Conservation (phyloP, 805 yeast species). For the Grigorovia transvaalensis region DNA sequence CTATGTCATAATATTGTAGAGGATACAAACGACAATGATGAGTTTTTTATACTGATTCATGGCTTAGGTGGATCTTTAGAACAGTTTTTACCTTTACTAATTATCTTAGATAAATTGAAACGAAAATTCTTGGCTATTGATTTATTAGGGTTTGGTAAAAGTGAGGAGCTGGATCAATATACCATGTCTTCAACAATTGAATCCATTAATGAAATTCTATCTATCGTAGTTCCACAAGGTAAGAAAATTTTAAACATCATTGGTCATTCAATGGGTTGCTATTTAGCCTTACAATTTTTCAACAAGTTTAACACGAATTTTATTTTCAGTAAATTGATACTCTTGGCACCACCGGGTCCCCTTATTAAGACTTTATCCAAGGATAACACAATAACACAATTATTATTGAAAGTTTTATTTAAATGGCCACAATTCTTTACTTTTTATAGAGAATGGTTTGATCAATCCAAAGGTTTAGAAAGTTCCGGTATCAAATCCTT, state of each 20-base stretch:
- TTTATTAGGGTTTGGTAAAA: slow-evolving; percentile 79
- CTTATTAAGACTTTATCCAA: slow-evolving; percentile 11
- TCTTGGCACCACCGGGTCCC: slow-evolving; percentile 42
- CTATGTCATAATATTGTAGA: slow-evolving; percentile 17
- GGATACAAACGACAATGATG: background rate
- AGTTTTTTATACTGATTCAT: slow-evolving; percentile 56
- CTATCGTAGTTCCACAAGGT: background rate
- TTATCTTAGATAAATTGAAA: slow-evolving; percentile 48
- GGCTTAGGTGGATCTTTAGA: slow-evolving; percentile 87
- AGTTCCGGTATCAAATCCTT: slow-evolving; percentile 25
- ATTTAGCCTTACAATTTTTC: slow-evolving; percentile 39
- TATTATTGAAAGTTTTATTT: slow-evolving; percentile 8
- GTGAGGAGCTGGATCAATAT: slow-evolving; percentile 15
- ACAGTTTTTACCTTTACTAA: slow-evolving; percentile 67
- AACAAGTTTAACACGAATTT: slow-evolving; percentile 17
- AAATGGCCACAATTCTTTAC: slow-evolving; percentile 21
- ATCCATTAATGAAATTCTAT: slow-evolving; percentile 1
- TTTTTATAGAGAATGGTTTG: slow-evolving; percentile 21
- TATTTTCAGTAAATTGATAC: slow-evolving; percentile 23
- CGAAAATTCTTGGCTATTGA: slow-evolving; percentile 63
- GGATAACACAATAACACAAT: slow-evolving; percentile 8
- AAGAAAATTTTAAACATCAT: slow-evolving; percentile 12
- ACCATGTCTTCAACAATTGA: slow-evolving; percentile 11
- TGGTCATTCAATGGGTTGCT: slow-evolving; percentile 73
- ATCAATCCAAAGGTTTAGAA: slow-evolving; percentile 22